Evolutionary conservation across 257 asterid genomes (phyloP).

Genomic region (Scutellaria galericulata): DNA sequence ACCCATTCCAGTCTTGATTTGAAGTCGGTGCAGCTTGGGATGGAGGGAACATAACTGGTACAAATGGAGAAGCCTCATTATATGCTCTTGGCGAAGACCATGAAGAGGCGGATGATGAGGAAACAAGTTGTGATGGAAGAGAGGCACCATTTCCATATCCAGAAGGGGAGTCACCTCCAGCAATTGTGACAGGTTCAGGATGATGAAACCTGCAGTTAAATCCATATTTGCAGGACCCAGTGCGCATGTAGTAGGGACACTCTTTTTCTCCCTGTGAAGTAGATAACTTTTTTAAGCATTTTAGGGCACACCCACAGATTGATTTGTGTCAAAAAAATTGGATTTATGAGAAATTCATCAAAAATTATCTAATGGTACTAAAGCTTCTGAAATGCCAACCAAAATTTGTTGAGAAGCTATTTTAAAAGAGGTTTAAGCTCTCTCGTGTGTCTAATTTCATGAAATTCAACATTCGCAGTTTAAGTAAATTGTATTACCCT

Average conservation of each 20-base stretch:
- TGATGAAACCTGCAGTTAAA: slow-evolving; percentile 85
- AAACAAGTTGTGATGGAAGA: slow-evolving; percentile 57
- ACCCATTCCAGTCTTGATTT: slow-evolving; percentile 72
- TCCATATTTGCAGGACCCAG: slow-evolving; percentile 87
- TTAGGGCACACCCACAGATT: slow-evolving; percentile 28
- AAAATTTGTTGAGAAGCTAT: neutral
- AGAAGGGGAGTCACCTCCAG: slow-evolving; percentile 62
- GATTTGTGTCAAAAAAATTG: neutral
- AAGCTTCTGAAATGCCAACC: slow-evolving; percentile 3
- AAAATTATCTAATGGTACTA: slow-evolving; percentile 3
- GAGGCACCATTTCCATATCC: slow-evolving; percentile 65
- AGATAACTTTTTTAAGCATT: slow-evolving; percentile 13
- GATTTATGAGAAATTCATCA: slow-evolving; percentile 7
- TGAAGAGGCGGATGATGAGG: slow-evolving; percentile 56
- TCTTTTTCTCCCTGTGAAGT: slow-evolving; percentile 72
- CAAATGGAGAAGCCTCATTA: slow-evolving; percentile 52
- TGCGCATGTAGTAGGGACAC: slow-evolving; percentile 92
- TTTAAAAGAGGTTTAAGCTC: slow-evolving; percentile 6
- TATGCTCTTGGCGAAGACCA: slow-evolving; percentile 73
- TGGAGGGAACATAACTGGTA: slow-evolving; percentile 59
- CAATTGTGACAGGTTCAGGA: slow-evolving; percentile 74
- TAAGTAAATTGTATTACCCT: neutral
- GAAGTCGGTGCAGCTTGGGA: slow-evolving; percentile 53
- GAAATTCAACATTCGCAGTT: neutral
- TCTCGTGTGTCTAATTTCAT: neutral